These are phyloP conservation scores for Cryphonectria nitschkei DNA, from an alignment of 2,329 filamentous ascomycete genomes.

Conservation along the genomic window DNA sequence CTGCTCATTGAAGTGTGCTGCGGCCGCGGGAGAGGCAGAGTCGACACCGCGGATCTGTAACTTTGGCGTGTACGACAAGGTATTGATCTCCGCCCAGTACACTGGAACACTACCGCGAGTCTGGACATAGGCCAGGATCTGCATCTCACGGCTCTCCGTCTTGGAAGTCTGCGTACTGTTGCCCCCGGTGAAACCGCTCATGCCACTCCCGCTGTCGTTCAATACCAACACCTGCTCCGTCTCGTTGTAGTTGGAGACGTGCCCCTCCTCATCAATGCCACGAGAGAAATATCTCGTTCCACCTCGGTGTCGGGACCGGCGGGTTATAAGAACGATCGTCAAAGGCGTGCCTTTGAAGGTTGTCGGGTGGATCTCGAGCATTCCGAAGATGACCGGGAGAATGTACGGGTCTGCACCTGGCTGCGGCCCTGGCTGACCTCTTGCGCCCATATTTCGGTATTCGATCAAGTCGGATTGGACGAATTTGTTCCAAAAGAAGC, in stretches of 20 bases:
- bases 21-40: conserved; percentile 75
- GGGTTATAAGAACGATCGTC: conserved; percentile 85
- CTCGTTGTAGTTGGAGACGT: conserved; percentile 99
- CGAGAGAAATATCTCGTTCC: conserved; percentile 95
- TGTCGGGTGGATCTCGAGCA: conserved; percentile 88
- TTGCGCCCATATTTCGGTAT: conserved; percentile 69
- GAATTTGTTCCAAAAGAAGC: conserved; percentile 99
- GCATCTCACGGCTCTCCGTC: conserved; percentile 71
- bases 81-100: conserved; percentile 96
- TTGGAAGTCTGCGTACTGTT: conserved; percentile 76
- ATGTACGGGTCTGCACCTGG: conserved; percentile 87
- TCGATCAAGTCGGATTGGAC: conserved; percentile 90
- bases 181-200: conserved; percentile 81
- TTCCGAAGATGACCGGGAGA: conserved; percentile 92
- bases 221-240: conserved; percentile 91
- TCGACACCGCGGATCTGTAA: conserved; percentile 87
- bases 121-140: conserved; percentile 93
- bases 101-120: conserved; percentile 95
- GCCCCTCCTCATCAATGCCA: conserved; percentile 88
- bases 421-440: conserved; percentile 71
- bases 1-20: conserved; percentile 90
- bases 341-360: conserved; percentile 82
- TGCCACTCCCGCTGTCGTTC: conserved; percentile 75
- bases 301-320: conserved; percentile 83
- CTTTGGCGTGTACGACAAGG: conserved; percentile 86